Evolutionary conservation across 495 filamentous ascomycete species (phyloP).

Genomic region (Barbatosphaeria neglecta): DNA sequence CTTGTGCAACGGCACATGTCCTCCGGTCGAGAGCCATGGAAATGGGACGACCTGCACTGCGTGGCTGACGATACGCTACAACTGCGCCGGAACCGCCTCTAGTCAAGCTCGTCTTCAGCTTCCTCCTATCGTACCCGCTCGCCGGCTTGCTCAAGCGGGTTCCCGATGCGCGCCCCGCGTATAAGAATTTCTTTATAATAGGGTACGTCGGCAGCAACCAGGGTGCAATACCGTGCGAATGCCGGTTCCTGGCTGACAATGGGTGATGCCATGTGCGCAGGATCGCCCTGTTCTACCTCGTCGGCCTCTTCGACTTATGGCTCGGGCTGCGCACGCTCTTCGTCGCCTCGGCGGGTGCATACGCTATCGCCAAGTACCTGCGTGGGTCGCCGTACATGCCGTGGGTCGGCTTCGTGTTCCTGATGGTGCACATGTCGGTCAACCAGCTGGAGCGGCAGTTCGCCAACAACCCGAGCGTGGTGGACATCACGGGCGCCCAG

Average conservation of each 20-base stretch:
- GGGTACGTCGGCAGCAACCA: conserved; percentile 29
- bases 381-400: conserved; percentile 88
- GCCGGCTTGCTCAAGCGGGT: conserved; percentile 82
- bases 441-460: conserved; percentile 82
- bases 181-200: conserved; percentile 85
- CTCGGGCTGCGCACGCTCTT: conserved; percentile 67
- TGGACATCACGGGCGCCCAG: conserved; percentile 93
- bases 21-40: too few species aligned
- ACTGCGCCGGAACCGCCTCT: conserved; percentile 5
- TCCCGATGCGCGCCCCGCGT: conserved; percentile 70
- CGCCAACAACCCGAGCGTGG: conserved; percentile 43
- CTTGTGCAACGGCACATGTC: too few species aligned
- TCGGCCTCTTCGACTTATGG: conserved; percentile 96
- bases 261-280: conserved; percentile 15
- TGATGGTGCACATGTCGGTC: conserved; percentile 92
- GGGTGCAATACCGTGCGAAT: too few species aligned
- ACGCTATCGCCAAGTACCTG: conserved; percentile 73
- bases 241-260: conserved; percentile 1
- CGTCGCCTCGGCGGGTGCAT: conserved; percentile 66
- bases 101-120: conserved; percentile 92
- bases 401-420: conserved; percentile 87
- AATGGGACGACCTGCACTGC: too few species aligned
- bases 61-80: conserved; percentile 1
- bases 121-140: conserved; percentile 87
- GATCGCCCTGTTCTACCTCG: conserved; percentile 75